Conservation (phyloP, 345 rosid genomes). For the Lepidium africanum region DNA sequence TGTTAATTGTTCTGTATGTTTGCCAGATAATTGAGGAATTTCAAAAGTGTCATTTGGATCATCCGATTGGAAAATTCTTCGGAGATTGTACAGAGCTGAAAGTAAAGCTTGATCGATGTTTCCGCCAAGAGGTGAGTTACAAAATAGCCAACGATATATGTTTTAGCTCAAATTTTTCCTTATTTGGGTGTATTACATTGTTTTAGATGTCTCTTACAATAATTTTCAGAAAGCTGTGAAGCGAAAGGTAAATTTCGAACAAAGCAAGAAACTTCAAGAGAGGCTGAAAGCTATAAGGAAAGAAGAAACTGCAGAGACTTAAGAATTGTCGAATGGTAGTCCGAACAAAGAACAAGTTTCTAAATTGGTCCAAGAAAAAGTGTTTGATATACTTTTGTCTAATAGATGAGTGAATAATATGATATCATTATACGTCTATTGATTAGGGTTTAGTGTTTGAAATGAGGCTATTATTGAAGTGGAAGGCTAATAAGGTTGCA, state of each 20-base stretch:
- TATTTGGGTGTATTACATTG: not conserved
- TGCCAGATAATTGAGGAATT: constrained; percentile 76
- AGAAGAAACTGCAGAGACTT: constrained; percentile 43
- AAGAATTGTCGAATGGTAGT: not conserved
- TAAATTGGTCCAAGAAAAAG: not conserved
- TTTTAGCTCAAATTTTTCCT: not conserved
- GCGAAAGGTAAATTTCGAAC: constrained; percentile 77
- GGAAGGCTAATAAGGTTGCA: not conserved
- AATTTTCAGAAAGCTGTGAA: constrained; percentile 69
- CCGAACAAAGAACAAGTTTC: not conserved
- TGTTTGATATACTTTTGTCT: not conserved
- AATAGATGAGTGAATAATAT: not conserved
- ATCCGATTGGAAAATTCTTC: constrained; percentile 75
- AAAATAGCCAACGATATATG: not conserved
- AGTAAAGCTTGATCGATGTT: constrained; percentile 78
- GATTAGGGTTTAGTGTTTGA: not conserved
- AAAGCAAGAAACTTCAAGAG: constrained; percentile 44
- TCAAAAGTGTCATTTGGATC: constrained; percentile 80
- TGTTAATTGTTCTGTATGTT: not conserved
- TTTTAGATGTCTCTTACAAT: constrained; percentile 1
- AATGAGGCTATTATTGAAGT: not conserved
- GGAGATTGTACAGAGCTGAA: constrained; percentile 84
- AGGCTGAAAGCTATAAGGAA: constrained; percentile 43
- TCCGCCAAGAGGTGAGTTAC: constrained; percentile 62
- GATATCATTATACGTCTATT: not conserved